Conservation (phyloP, 768 basidiomycete genomes). For the Grammothele lineata region DNA sequence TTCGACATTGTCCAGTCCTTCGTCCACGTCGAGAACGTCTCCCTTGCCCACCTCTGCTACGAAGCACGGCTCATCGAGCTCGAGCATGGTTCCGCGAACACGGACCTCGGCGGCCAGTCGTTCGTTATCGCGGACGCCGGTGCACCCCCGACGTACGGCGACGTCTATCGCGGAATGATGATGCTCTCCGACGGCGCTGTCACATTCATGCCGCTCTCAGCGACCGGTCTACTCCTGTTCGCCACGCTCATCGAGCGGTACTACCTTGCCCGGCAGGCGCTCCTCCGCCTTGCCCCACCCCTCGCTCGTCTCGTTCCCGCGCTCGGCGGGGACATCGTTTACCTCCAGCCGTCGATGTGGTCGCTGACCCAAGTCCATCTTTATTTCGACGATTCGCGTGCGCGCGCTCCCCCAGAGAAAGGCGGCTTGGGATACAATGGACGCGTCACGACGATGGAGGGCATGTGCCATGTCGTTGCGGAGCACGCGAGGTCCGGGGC, state of each 20-base stretch:
- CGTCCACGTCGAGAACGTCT: constrained; percentile 74
- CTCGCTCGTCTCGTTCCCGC: constrained; percentile 29
- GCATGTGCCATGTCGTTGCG: constrained; percentile 31
- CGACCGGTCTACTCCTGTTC: constrained; percentile 62
- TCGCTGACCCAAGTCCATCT: constrained; percentile 32
- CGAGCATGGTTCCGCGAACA: constrained; percentile 35
- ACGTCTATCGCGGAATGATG: constrained; percentile 51
- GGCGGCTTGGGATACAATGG: constrained; percentile 36
- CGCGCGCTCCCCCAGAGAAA: constrained; percentile 27
- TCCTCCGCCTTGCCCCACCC: constrained; percentile 30
- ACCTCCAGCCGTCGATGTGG: constrained; percentile 37
- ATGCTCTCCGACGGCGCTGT: constrained; percentile 56
- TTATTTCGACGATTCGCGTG: constrained; percentile 37
- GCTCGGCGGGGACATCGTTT: constrained; percentile 29
- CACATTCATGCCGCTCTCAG: constrained; percentile 50
- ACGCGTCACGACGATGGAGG: constrained; percentile 27
- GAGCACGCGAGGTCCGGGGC: constrained; percentile 27
- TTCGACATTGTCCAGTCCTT: constrained; percentile 55
- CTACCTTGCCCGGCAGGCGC: constrained; percentile 42
- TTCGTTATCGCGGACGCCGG: constrained; percentile 67
- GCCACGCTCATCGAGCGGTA: constrained; percentile 55
- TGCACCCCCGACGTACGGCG: constrained; percentile 57
- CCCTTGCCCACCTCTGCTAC: constrained; percentile 67
- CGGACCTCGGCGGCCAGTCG: constrained; percentile 71
- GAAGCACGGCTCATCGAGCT: constrained; percentile 65